Conservation (phyloP, 371 early-diverging fungal genomes). For the Rhizopus sp. region DNA sequence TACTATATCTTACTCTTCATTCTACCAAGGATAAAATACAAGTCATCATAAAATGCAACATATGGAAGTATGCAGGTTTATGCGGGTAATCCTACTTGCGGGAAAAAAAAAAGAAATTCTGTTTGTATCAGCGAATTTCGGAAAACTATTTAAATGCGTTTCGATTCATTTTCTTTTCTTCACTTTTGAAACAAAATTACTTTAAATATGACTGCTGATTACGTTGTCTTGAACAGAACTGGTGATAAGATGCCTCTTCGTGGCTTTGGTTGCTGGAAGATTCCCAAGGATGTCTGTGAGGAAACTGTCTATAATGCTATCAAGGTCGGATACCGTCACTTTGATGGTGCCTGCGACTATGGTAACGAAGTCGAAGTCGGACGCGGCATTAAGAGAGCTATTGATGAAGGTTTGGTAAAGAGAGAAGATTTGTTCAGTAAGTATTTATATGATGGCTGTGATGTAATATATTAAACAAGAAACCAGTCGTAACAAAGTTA, state of each 20-base stretch:
- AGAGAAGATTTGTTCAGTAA: conserved; percentile 55
- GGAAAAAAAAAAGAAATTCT: neutral
- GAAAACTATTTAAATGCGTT: neutral
- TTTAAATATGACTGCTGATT: conserved; percentile 23
- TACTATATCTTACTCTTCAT: too few relatives aligned
- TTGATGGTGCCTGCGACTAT: conserved; percentile 51
- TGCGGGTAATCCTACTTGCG: neutral
- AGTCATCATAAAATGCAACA: too few relatives aligned
- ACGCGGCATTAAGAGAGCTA: conserved; percentile 46
- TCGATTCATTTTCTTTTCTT: conserved; percentile 1
- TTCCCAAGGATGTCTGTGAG: conserved; percentile 29
- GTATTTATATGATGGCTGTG: conserved; percentile 5
- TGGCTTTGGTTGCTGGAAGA: conserved; percentile 43
- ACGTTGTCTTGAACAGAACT: conserved; percentile 30
- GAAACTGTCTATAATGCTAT: conserved; percentile 46
- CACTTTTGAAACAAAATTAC: neutral
- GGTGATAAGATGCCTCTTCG: conserved; percentile 45
- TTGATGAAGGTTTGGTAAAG: conserved; percentile 55
- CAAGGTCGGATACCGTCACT: conserved; percentile 40
- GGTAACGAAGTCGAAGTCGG: conserved; percentile 72
- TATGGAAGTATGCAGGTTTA: too few relatives aligned
- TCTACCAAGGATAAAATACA: too few relatives aligned
- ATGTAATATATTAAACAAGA: conserved; percentile 10
- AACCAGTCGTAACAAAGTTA: conserved; percentile 72
- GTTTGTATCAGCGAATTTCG: too few relatives aligned